Evolutionary conservation across 1,284 basidiomycete species (phyloP).

Genomic region (Tausonia pullulans): DNA sequence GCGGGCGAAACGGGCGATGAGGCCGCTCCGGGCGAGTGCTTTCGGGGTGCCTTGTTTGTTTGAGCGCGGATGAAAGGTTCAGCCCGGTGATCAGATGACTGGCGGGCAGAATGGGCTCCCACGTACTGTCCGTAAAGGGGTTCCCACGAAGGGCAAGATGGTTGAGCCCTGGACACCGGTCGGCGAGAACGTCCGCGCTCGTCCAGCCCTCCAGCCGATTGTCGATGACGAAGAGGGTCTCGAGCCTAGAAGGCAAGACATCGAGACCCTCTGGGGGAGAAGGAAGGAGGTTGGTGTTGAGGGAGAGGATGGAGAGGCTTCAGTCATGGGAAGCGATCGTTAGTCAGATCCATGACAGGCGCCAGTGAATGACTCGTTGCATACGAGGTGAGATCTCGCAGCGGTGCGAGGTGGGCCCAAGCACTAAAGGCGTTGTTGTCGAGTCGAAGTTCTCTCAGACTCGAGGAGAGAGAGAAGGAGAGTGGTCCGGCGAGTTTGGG

Average conservation of each 20-base stretch:
- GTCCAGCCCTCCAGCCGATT: slow-evolving; percentile 55
- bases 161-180: slow-evolving; percentile 53
- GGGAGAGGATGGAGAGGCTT: background rate
- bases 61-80: background rate
- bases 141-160: slow-evolving; percentile 51
- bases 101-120: background rate
- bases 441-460: slow-evolving; percentile 54
- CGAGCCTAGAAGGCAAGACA: slow-evolving; percentile 30
- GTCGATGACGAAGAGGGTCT: slow-evolving; percentile 54
- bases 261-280: slow-evolving; percentile 27
- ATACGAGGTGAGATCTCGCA: background rate
- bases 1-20: slow-evolving; percentile 58
- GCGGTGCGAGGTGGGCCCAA: slow-evolving; percentile 2
- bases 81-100: background rate
- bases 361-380: background rate
- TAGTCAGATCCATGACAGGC: background rate
- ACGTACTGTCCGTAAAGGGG: slow-evolving; percentile 47
- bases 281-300: slow-evolving; percentile 31
- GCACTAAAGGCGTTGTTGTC: slow-evolving; percentile 54
- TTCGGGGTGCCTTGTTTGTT: background rate
- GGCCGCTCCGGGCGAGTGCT: background rate
- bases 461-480: slow-evolving; percentile 40
- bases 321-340: background rate
- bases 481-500: background rate
- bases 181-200: slow-evolving; percentile 55